Percentiles rank a stretch among this genome's conserved stretches.
These are phyloP conservation scores for Logfia minima DNA, from an alignment of 129 eudicot genomes.

Conservation along the genomic window DNA sequence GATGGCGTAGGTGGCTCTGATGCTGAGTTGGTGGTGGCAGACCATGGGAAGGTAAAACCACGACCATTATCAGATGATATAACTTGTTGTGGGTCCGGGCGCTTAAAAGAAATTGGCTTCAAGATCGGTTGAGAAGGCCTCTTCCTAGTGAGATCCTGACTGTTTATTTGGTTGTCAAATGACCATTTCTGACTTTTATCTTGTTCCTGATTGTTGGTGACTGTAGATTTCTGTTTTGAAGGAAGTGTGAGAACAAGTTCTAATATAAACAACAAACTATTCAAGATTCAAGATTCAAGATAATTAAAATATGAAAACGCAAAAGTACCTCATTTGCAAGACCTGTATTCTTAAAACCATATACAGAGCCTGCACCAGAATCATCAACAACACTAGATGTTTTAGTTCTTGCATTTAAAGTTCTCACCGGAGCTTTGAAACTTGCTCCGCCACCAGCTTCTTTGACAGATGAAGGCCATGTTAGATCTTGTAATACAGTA, in stretches of 20 bases:
- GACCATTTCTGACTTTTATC: conserved; percentile 37
- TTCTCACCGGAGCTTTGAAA: conserved; percentile 24
- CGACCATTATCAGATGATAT: conserved; percentile 45
- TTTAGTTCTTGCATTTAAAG: conserved; percentile 27
- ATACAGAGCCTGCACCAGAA: conserved; percentile 34
- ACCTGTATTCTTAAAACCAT: conserved; percentile 35
- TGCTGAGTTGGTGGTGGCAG: conserved; percentile 46
- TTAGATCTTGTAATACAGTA: conserved; percentile 20
- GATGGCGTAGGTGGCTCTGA: conserved; percentile 95
- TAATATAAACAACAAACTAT: neutral
- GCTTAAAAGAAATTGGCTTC: conserved; percentile 55
- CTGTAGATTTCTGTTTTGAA: conserved; percentile 34
- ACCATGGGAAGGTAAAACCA: conserved; percentile 74
- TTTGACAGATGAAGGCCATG: conserved; percentile 32
- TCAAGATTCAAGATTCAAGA: neutral
- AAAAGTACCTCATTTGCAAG: conserved; percentile 54
- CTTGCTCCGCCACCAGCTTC: conserved; percentile 31
- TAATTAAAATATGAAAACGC: conserved; percentile 6
- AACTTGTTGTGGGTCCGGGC: conserved; percentile 43
- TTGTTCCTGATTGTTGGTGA: conserved; percentile 22
- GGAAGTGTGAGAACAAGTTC: neutral
- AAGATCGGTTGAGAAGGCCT: conserved; percentile 47
- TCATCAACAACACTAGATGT: conserved; percentile 30
- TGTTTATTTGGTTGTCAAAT: conserved; percentile 34
- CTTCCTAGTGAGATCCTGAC: conserved; percentile 39